Evolutionary conservation across 345 rosid genomes (phyloP).

Genomic region (Linum lewisii): DNA sequence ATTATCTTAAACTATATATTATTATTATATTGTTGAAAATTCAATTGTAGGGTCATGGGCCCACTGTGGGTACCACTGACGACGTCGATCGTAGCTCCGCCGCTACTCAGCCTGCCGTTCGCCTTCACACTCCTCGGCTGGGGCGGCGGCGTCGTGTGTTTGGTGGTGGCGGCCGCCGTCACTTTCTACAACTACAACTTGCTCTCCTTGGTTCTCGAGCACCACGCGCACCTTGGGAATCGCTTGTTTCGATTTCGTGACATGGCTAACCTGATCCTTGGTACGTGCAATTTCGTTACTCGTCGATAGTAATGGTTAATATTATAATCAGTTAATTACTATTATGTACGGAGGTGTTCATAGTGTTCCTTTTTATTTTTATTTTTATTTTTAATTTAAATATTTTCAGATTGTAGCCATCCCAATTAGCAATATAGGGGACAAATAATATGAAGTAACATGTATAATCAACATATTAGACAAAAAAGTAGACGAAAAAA

Average conservation of each 20-base stretch:
- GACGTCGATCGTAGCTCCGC: slow-evolving; percentile 30
- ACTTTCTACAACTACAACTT: slow-evolving; percentile 35
- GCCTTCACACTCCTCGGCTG: slow-evolving; percentile 30
- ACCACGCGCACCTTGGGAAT: slow-evolving; percentile 24
- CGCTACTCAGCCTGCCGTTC: slow-evolving; percentile 28
- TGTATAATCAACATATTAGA: no score
- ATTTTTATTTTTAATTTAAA: no score
- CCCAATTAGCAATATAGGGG: no score
- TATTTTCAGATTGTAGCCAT: no score
- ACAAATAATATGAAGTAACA: no score
- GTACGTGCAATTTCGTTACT: slow-evolving; percentile 1
- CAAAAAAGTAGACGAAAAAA: no score
- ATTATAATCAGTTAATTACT: no score
- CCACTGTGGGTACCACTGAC: slow-evolving; percentile 38
- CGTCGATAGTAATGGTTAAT: background rate
- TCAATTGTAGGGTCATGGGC: slow-evolving; percentile 31
- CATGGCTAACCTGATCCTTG: slow-evolving; percentile 29
- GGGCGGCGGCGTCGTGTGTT: slow-evolving; percentile 20
- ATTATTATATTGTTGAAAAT: no score
- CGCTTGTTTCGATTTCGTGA: slow-evolving; percentile 33
- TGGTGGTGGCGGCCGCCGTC: slow-evolving; percentile 14
- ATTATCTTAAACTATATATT: no score
- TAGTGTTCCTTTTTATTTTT: no score
- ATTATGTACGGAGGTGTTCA: no score
- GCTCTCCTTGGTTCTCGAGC: slow-evolving; percentile 30